Evolutionary conservation across 2,329 filamentous ascomycete genomes (phyloP).

Genomic region (Pestalotiopsis sp.): DNA sequence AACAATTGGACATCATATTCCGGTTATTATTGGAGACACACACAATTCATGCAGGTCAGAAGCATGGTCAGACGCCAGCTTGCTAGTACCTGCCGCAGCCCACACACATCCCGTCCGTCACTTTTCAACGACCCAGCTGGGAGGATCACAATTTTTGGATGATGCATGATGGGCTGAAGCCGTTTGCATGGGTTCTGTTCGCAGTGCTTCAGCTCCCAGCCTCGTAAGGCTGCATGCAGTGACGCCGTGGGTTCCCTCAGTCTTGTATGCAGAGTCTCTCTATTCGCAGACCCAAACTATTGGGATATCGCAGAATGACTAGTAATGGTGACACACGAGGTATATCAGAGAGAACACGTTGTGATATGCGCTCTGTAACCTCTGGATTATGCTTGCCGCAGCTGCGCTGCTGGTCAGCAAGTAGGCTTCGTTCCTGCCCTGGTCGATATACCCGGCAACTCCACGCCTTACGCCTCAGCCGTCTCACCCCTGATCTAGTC

Average conservation of each 20-base stretch:
- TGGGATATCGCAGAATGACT: constrained; percentile 24
- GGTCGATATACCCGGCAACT: constrained; percentile 1
- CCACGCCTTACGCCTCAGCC: constrained; percentile 25
- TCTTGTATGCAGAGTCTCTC: neutral
- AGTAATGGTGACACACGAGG: constrained; percentile 14
- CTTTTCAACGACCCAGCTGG: constrained; percentile 16
- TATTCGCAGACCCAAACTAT: constrained; percentile 20
- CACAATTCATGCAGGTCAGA: neutral
- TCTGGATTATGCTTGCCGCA: neutral
- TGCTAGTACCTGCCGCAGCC: neutral
- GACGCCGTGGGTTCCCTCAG: constrained; percentile 13
- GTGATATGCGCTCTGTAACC: constrained; percentile 1
- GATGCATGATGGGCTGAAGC: neutral
- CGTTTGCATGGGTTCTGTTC: neutral
- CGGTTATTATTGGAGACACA: neutral
- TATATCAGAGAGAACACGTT: neutral
- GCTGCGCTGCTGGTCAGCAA: neutral
- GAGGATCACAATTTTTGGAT: neutral
- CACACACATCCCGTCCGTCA: neutral
- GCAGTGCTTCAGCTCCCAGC: constrained; percentile 4
- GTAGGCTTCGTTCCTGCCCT: neutral
- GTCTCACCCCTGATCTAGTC: constrained; percentile 61
- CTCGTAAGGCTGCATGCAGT: constrained; percentile 15
- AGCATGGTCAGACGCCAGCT: neutral
- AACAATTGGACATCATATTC: neutral